Evolutionary conservation across 345 rosid species (phyloP).

Genomic region (Syzygium aqueum): DNA sequence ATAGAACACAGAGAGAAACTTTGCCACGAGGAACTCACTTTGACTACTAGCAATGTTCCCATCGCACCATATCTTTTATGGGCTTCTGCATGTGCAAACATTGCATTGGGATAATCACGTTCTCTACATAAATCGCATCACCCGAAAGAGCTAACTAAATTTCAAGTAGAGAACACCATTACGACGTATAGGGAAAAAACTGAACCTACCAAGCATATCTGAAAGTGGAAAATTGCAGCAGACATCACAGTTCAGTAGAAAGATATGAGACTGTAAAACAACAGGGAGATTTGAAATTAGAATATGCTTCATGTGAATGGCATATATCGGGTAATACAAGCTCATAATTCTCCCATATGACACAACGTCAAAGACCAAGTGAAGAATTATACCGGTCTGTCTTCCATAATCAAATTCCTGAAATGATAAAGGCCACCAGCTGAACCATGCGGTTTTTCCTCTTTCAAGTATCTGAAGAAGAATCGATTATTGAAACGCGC

Average conservation of each 20-base stretch:
- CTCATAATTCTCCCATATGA: background rate
- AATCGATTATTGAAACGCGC: background rate
- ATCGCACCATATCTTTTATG: slow-evolving; percentile 59
- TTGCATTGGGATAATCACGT: background rate
- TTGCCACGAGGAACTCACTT: slow-evolving; percentile 27
- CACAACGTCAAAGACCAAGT: background rate
- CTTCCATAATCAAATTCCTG: slow-evolving; percentile 67
- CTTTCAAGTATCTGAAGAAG: slow-evolving; percentile 54
- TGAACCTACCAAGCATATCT: slow-evolving; percentile 53
- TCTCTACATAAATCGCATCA: background rate
- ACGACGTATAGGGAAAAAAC: background rate
- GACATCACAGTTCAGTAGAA: slow-evolving; percentile 74
- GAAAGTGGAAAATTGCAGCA: slow-evolving; percentile 82
- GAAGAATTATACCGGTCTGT: slow-evolving; percentile 36
- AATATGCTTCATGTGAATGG: background rate
- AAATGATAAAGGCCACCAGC: slow-evolving; percentile 85
- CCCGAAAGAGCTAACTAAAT: background rate
- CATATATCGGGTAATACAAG: background rate
- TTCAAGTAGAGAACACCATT: background rate
- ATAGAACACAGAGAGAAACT: background rate
- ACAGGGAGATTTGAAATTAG: background rate
- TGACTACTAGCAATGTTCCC: slow-evolving; percentile 79
- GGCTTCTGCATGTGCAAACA: slow-evolving; percentile 37
- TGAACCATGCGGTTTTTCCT: slow-evolving; percentile 77
- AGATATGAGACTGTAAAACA: slow-evolving; percentile 53